Evolutionary conservation across 371 early-diverging fungal genomes (phyloP).

Genomic region (Mortierella sp.): DNA sequence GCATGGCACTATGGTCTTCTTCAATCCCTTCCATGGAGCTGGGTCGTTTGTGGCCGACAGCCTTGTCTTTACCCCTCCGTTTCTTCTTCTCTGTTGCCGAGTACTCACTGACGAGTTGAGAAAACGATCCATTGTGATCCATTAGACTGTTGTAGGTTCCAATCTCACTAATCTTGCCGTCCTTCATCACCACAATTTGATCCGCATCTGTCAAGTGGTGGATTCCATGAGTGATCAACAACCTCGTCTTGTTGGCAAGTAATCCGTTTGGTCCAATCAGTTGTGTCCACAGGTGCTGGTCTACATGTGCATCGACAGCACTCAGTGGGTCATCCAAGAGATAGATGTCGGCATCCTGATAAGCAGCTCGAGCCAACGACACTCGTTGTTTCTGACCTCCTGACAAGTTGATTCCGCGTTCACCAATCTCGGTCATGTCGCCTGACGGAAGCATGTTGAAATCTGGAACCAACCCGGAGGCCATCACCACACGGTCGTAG

Average conservation of each 20-base stretch:
- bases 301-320: slow-evolving; percentile 95
- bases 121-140: slow-evolving; percentile 48
- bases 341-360: slow-evolving; percentile 61
- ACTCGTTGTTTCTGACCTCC: slow-evolving; percentile 84
- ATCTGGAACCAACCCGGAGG: slow-evolving; percentile 77
- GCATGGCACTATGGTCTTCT: neutral
- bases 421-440: slow-evolving; percentile 93
- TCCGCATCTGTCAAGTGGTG: slow-evolving; percentile 77
- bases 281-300: slow-evolving; percentile 78
- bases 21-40: slow-evolving; percentile 4
- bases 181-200: slow-evolving; percentile 74
- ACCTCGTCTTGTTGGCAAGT: slow-evolving; percentile 77
- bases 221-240: slow-evolving; percentile 90
- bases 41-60: neutral
- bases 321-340: slow-evolving; percentile 53
- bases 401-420: slow-evolving; percentile 86
- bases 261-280: slow-evolving; percentile 83
- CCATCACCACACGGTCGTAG: slow-evolving; percentile 71
- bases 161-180: slow-evolving; percentile 75
- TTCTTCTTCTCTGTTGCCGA: neutral
- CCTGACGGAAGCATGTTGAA: slow-evolving; percentile 76
- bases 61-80: neutral
- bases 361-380: slow-evolving; percentile 63
- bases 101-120: slow-evolving; percentile 54
- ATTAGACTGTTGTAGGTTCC: slow-evolving; percentile 56